Percentiles rank a stretch among this genome's conserved stretches.
These are phyloP conservation scores for Tieghemostelium lacteum DNA, from an alignment of 78 protist genomes.

Conservation along the genomic window DNA sequence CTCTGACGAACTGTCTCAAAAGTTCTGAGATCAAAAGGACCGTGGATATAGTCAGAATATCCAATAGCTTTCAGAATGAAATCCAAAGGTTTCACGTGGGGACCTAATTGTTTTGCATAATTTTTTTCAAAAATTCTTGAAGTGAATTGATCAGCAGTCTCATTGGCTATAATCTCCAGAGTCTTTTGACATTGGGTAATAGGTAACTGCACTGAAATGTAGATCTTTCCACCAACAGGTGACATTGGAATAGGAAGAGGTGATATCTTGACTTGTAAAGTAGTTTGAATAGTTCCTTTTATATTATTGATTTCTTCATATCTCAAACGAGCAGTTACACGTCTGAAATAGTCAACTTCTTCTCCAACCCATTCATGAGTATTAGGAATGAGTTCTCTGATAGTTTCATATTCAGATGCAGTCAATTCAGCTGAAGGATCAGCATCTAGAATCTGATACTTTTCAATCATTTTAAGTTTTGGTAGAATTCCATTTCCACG, in stretches of 20 bases:
- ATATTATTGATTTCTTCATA: slow-evolving; percentile 51
- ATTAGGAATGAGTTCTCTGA: slow-evolving; percentile 32
- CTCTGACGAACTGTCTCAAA: slow-evolving; percentile 38
- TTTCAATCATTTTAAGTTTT: slow-evolving; percentile 56
- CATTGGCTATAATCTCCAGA: slow-evolving; percentile 17
- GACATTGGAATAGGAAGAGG: slow-evolving; percentile 50
- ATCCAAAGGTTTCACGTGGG: slow-evolving; percentile 39
- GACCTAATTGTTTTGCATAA: slow-evolving; percentile 69
- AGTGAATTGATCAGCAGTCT: slow-evolving; percentile 57
- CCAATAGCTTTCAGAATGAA: slow-evolving; percentile 62
- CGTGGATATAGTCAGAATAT: slow-evolving; percentile 62
- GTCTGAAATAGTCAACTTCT: slow-evolving; percentile 65
- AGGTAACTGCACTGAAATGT: slow-evolving; percentile 43
- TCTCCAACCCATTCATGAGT: slow-evolving; percentile 13
- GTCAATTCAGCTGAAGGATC: slow-evolving; percentile 27
- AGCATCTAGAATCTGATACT: slow-evolving; percentile 2
- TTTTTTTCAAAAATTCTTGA: slow-evolving; percentile 36
- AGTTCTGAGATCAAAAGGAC: slow-evolving; percentile 43
- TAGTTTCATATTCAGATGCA: not conserved
- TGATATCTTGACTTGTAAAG: slow-evolving; percentile 16
- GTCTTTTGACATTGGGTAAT: slow-evolving; percentile 52
- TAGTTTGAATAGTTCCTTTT: slow-evolving; percentile 51
- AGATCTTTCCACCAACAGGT: not conserved
- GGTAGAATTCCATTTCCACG: slow-evolving; percentile 47
- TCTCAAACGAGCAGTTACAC: slow-evolving; percentile 30